These are phyloP conservation scores for Abrus pulchellus DNA, from an alignment of 306 rosid genomes.

Conservation along the genomic window DNA sequence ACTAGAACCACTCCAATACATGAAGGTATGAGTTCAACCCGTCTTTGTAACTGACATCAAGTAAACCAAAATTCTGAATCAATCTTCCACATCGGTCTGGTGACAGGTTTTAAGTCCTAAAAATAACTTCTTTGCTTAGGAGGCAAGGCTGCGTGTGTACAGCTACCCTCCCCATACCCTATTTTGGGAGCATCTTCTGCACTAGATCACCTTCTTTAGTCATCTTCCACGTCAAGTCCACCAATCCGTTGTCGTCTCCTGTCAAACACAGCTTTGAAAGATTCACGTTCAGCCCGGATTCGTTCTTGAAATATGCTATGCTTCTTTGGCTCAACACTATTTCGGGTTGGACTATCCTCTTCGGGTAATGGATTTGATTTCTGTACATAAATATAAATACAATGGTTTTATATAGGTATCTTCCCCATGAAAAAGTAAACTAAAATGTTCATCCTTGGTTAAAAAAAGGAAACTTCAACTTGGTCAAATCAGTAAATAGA, in stretches of 20 bases:
- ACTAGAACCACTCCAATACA: slow-evolving; percentile 34
- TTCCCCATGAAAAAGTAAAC: slow-evolving; percentile 3
- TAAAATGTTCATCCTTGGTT: slow-evolving; percentile 1
- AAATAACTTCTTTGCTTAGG: neutral
- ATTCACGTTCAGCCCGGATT: slow-evolving; percentile 84
- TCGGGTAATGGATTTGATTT: slow-evolving; percentile 79
- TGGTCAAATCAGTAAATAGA: slow-evolving; percentile 29
- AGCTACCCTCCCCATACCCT: neutral
- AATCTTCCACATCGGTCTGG: neutral
- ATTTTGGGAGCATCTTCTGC: neutral
- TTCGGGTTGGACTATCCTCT: slow-evolving; percentile 54
- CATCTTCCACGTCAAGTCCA: slow-evolving; percentile 79
- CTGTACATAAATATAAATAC: slow-evolving; percentile 59
- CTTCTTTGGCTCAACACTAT: slow-evolving; percentile 59
- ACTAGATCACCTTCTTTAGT: slow-evolving; percentile 24
- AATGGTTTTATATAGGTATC: neutral
- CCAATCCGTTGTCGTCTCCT: slow-evolving; percentile 82
- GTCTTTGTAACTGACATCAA: neutral
- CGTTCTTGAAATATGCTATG: slow-evolving; percentile 73
- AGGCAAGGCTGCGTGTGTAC: neutral
- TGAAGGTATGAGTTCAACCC: slow-evolving; percentile 28
- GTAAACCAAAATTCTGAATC: slow-evolving; percentile 42
- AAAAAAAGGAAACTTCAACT: slow-evolving; percentile 9
- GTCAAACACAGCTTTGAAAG: slow-evolving; percentile 88
- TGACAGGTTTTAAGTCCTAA: neutral